Conservation (phyloP, 345 rosid genomes). For the Schrenkiella parvula region DNA sequence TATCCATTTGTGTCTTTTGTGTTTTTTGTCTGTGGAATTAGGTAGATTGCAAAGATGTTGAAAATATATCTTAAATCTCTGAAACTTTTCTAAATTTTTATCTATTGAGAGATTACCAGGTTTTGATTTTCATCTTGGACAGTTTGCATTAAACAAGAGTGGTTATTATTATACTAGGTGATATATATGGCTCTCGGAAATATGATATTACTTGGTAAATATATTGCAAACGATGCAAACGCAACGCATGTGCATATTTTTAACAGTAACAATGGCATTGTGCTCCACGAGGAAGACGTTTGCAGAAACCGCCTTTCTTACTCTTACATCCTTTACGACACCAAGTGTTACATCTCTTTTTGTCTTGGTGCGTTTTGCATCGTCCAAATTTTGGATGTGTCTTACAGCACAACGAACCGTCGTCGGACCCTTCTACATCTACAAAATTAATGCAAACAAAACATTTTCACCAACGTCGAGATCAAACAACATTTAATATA, state of each 20-base stretch:
- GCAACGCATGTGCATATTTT: background rate
- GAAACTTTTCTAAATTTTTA: no score
- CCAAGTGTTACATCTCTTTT: background rate
- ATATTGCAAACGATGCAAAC: background rate
- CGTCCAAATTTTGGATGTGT: conserved; percentile 15
- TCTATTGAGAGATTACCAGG: no score
- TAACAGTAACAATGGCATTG: conserved; percentile 16
- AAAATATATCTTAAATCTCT: no score
- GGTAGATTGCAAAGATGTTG: no score
- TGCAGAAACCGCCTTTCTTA: conserved; percentile 9
- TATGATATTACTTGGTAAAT: no score
- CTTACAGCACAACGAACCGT: conserved; percentile 8
- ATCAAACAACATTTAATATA: background rate
- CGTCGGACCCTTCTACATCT: conserved; percentile 9
- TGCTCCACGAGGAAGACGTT: background rate
- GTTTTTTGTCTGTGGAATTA: no score
- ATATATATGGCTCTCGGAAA: no score
- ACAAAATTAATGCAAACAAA: background rate
- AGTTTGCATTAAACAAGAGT: no score
- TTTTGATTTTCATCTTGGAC: no score
- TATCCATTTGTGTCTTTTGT: no score
- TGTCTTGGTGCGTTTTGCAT: conserved; percentile 1
- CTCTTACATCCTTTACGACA: background rate
- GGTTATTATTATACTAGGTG: no score
- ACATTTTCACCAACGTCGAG: background rate